These are phyloP conservation scores for Exophiala phaeomuriformis DNA, from an alignment of 2,329 filamentous ascomycete species.

Conservation along the genomic window DNA sequence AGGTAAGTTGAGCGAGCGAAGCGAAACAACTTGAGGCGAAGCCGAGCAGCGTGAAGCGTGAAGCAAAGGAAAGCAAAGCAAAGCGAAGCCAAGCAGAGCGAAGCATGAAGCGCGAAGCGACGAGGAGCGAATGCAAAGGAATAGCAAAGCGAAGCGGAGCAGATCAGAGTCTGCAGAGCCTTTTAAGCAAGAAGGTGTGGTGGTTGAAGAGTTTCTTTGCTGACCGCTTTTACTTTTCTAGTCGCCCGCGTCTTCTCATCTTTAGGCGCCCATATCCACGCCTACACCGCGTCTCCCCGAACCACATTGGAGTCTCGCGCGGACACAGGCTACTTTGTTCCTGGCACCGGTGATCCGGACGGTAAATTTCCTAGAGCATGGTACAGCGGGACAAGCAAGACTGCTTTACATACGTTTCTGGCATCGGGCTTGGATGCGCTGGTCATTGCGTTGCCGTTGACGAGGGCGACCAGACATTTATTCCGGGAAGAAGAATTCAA, in stretches of 20 bases:
- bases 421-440: slow-evolving; percentile 51
- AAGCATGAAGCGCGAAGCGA: too few species aligned
- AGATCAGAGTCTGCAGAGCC: too few species aligned
- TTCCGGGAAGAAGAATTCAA: slow-evolving; percentile 50
- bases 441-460: slow-evolving; percentile 52
- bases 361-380: slow-evolving; percentile 50
- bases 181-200: too few species aligned
- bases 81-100: too few species aligned
- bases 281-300: slow-evolving; percentile 66
- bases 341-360: slow-evolving; percentile 56
- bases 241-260: slow-evolving; percentile 53
- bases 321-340: slow-evolving; percentile 61
- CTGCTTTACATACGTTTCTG: slow-evolving; percentile 48
- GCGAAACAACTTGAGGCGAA: too few species aligned
- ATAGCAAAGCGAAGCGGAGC: too few species aligned
- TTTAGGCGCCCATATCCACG: slow-evolving; percentile 64
- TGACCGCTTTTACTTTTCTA: slow-evolving; percentile 25
- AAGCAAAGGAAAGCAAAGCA: background rate
- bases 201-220: too few species aligned
- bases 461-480: slow-evolving; percentile 48
- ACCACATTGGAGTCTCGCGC: slow-evolving; percentile 56
- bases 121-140: too few species aligned
- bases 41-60: background rate
- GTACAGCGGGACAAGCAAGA: slow-evolving; percentile 50
- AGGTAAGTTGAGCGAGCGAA: slow-evolving; percentile 34